Evolutionary conservation across 371 early-diverging fungal species (phyloP), one percentile per base, ranked within the genome.

Genomic region (Lichtheimia ornata): DNA sequence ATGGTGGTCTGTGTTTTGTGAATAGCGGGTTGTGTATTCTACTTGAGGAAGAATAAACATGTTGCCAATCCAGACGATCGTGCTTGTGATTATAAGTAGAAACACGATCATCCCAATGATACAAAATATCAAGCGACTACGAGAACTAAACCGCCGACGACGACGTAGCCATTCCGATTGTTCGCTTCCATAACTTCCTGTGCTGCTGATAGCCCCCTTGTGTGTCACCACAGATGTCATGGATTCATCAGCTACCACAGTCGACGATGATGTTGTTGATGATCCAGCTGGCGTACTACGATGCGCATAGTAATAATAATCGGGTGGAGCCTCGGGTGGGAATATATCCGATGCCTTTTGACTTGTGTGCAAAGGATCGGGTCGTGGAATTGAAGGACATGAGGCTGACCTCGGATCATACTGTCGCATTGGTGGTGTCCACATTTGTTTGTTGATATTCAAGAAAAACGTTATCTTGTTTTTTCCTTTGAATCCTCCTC

Each of bases 101-200:
- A 63, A 63, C 20, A 63, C 56, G 20, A 63, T 56, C 63, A 63
- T 56, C 24, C 63, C 63, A 51, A 63, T 27, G 42, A 51, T 52
- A 22, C 63, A 56, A 7, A 63, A 41, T 15, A 63, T 24, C 13
- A 56, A 24, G 3, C 63, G 50, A 12, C 50, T 49, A 4, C 30
- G 41, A 25, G 40, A 20, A 56, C 52, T 57, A 18, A 17, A 30
- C 11, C 52, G 56, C 42, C 53, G 14, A 40, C 63, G 52, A 28
- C 45, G 40, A 9, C 35, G 25, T 25, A 63, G 53, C 63, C 63
- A 63, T 18, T 41, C 57, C 6, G 63, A 63, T n/a, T 41, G 50
- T 18, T 42, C 51, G 12, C 47, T 47, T 18, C 47, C 47, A 35
- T 35, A 35, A 17, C 47, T 12, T 27, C 17, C 28, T n/a, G 43